Evolutionary conservation across 129 eudicot species (phyloP), one percentile per base, ranked within the genome.

Genomic region (Chrysanthemum seticuspe): DNA sequence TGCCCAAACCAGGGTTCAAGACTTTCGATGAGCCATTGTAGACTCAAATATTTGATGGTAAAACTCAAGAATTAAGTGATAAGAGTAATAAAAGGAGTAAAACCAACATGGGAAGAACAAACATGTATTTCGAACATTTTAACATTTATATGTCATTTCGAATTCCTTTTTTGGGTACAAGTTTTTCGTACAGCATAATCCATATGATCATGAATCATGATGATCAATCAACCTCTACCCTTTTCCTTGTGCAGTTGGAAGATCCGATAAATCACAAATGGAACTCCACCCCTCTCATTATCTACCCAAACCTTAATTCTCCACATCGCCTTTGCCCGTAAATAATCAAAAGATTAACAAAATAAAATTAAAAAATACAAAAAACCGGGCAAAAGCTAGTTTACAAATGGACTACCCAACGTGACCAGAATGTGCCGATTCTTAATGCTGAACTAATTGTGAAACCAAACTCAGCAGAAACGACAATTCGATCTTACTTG

Each of bases 401-500:
- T 56, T 44, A 76, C 68, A 58, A 58, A 47, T 67, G 44, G 53
- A 36, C 72, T 53, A 31, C 67, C 56, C 59, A 23, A 77, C 51
- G n/a, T 56, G 64, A 65, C 62, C 21, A 10, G 18, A 36, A 77
- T 77, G 31, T 45, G 64, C 69, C 58, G 0, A 66, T 12, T 62
- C 29, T 78, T 53, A 72, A 29, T 78, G 82, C 51, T 87, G 86
- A 60, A 85, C 65, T 60, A 87, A 36, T 58, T 87, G 89, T 4
- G 94, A 85, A 1, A 87, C 80, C 59, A 87, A 76, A 68, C 62
- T 85, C 27, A 85, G 83, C 68, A 87, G 70, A 50, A 82, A 82
- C 9, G 89, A 21, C 81, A 85, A 61, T 60, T 85, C 89, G 9
- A 78, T 55, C 63, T 64, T 48, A 0, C 16, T 25, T 18, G 63